Evolutionary conservation across 768 basidiomycete genomes (phyloP).

Genomic region (Suillus tomentosus): DNA sequence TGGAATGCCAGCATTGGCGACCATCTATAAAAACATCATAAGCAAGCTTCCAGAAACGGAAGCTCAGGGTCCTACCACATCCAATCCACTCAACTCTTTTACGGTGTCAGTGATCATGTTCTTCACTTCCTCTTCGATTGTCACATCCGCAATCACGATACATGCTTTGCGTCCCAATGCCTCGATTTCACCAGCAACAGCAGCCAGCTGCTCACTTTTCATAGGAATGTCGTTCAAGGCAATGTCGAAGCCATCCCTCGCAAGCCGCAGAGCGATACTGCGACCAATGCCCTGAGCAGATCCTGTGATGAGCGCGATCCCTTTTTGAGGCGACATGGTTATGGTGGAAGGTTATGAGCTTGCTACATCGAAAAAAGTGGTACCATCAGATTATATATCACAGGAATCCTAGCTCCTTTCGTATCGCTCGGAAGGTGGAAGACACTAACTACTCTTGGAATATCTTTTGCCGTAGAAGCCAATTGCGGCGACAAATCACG

Average conservation of each 20-base stretch:
- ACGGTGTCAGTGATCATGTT: slow-evolving; percentile 18
- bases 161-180: slow-evolving; percentile 12
- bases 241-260: slow-evolving; percentile 30
- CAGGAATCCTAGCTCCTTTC: background rate
- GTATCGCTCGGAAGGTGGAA: background rate
- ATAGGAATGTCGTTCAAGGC: slow-evolving; percentile 27
- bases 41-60: background rate
- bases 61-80: slow-evolving; percentile 16
- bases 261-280: slow-evolving; percentile 29
- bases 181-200: slow-evolving; percentile 17
- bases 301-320: slow-evolving; percentile 28
- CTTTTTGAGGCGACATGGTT: slow-evolving; percentile 17
- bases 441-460: slow-evolving; percentile 6
- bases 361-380: background rate
- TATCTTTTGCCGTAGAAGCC: background rate
- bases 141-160: slow-evolving; percentile 15
- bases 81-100: slow-evolving; percentile 14
- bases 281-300: slow-evolving; percentile 29
- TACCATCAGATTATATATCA: background rate
- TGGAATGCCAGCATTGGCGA: slow-evolving; percentile 24
- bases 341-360: background rate
- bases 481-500: background rate
- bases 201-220: slow-evolving; percentile 13
- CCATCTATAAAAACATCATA: slow-evolving; percentile 17
- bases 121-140: slow-evolving; percentile 20